A percentile compares a stretch with the other conserved stretches of the same genome.
Evolutionary conservation across 2,329 filamentous ascomycete genomes (phyloP).

Genomic region (Hirsutella rhossiliensis): DNA sequence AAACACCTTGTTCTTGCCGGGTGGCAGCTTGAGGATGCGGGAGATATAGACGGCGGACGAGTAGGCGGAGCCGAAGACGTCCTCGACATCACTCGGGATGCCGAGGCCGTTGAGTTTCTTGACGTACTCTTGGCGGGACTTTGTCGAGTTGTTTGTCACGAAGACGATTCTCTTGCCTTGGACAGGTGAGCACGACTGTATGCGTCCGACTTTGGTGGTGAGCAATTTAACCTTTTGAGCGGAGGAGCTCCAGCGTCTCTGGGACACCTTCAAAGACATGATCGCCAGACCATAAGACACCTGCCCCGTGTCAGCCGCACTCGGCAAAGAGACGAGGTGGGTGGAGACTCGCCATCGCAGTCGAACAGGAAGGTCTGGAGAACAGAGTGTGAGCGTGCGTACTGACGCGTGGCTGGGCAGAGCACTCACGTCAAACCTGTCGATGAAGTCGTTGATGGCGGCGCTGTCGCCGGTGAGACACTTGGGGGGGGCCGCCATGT

Average conservation of each 20-base stretch:
- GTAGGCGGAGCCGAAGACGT: conserved; percentile 94
- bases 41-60: conserved; percentile 92
- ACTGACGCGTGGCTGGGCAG: background rate
- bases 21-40: conserved; percentile 70
- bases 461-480: conserved; percentile 69
- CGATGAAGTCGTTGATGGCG: conserved; percentile 72
- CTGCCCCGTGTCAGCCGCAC: conserved; percentile 28
- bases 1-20: conserved; percentile 83
- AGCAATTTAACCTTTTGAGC: conserved; percentile 53
- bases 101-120: conserved; percentile 77
- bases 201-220: background rate
- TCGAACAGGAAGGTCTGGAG: conserved; percentile 71
- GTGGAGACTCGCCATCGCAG: conserved; percentile 65
- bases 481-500: conserved; percentile 28
- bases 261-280: conserved; percentile 75
- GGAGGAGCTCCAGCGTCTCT: conserved; percentile 74
- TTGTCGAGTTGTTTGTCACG: conserved; percentile 98
- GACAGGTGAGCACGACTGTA: background rate
- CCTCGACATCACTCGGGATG: conserved; percentile 70
- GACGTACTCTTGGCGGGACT: conserved; percentile 83
- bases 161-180: conserved; percentile 86
- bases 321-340: background rate
- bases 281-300: conserved; percentile 93
- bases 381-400: conserved; percentile 32
- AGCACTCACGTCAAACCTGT: conserved; percentile 75